Conservation (phyloP, 192 early-diverging fungal species). For the Linnemannia hyalina region DNA sequence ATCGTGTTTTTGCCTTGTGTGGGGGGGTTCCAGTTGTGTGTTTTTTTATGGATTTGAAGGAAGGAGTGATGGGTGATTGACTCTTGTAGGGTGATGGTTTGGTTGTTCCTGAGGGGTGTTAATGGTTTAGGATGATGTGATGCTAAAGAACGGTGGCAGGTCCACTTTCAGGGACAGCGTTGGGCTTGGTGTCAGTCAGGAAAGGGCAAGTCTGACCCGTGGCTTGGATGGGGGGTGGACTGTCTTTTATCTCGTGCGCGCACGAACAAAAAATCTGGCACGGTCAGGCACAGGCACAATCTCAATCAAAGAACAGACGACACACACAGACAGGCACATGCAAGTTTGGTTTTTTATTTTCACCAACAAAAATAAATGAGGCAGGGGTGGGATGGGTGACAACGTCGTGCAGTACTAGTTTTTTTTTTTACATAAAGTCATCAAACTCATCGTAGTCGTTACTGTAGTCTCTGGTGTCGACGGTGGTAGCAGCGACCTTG, state of each 20-base stretch:
- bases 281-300: background rate
- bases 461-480: conserved; percentile 66
- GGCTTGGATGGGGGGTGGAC: background rate
- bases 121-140: background rate
- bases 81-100: background rate
- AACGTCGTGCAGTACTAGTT: background rate
- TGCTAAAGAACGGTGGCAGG: background rate
- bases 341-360: background rate
- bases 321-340: background rate
- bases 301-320: background rate
- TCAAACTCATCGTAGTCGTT: conserved; percentile 49
- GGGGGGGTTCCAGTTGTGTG: background rate
- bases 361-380: background rate
- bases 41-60: background rate
- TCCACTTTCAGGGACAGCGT: background rate
- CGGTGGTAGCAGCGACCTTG: conserved; percentile 60
- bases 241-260: conserved; percentile 2
- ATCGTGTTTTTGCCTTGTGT: background rate
- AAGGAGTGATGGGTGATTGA: background rate
- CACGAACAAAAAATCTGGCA: background rate
- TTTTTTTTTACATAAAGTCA: conserved; percentile 28
- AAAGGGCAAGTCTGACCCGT: background rate
- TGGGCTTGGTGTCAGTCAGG: conserved; percentile 1
- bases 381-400: background rate
- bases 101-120: background rate